Conservation (phyloP, 106 monocot species). For the Vanilla planifolia region DNA sequence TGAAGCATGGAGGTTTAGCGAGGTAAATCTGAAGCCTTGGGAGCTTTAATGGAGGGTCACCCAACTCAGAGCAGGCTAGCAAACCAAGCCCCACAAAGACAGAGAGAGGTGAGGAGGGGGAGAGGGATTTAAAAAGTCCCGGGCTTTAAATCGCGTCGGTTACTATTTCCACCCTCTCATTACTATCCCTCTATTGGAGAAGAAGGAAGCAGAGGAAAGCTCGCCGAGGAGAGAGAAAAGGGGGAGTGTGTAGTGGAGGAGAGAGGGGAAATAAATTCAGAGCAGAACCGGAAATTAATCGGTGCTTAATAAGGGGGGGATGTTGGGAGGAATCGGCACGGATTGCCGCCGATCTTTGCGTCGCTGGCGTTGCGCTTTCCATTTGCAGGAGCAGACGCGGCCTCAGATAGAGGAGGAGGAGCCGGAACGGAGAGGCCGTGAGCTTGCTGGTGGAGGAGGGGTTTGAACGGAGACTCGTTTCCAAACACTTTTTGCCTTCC, state of each 20-base stretch:
- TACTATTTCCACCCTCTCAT: slow-evolving; percentile 12
- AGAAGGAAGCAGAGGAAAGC: slow-evolving; percentile 11
- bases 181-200: neutral
- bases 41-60: neutral
- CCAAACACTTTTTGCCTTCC: neutral
- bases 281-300: slow-evolving; percentile 15
- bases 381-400: slow-evolving; percentile 3
- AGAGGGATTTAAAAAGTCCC: slow-evolving; percentile 2
- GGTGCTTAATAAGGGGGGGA: slow-evolving; percentile 12
- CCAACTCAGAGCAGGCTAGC: neutral
- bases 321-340: slow-evolving; percentile 16
- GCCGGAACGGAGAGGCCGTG: too few species aligned
- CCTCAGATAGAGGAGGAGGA: slow-evolving; percentile 3
- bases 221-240: slow-evolving; percentile 1
- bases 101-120: neutral
- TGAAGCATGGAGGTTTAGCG: neutral
- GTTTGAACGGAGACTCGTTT: neutral
- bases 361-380: slow-evolving; percentile 5
- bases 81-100: neutral
- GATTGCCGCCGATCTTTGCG: slow-evolving; percentile 22
- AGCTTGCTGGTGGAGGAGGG: neutral
- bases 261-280: slow-evolving; percentile 8
- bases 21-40: neutral
- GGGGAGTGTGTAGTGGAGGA: neutral
- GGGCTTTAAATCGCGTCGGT: slow-evolving; percentile 15